phyloP scores from a whole-genome alignment of 23 red algal genomes.

The Agarophyton chilense region DNA sequence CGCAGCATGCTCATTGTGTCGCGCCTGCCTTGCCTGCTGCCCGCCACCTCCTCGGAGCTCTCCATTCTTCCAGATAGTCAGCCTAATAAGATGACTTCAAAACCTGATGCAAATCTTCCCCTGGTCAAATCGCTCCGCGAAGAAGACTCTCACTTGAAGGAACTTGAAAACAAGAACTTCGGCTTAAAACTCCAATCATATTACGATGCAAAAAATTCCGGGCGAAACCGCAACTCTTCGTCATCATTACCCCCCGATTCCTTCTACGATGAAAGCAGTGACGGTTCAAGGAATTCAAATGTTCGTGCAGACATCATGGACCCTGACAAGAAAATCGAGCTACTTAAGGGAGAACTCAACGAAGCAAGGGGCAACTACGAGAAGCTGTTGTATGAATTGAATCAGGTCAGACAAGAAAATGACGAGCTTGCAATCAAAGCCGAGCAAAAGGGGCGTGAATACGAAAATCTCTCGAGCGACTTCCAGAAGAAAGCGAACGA shows the following conservation, averaged over 20 bases:
- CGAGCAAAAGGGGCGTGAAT: slow-evolving; percentile 6
- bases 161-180: slow-evolving; percentile 19
- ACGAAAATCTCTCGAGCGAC: neutral
- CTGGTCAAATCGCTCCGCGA: neutral
- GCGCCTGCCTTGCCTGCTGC: slow-evolving; percentile 1
- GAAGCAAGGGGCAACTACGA: slow-evolving; percentile 11
- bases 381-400: neutral
- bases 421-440: slow-evolving; percentile 5
- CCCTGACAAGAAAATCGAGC: slow-evolving; percentile 1
- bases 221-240: neutral
- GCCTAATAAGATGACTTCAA: neutral
- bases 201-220: neutral
- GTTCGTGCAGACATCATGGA: neutral
- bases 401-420: slow-evolving; percentile 7
- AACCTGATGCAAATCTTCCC: neutral
- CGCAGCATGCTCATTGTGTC: slow-evolving; percentile 2
- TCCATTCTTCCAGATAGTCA: neutral
- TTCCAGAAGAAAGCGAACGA: slow-evolving; percentile 12
- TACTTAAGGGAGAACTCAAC: neutral
- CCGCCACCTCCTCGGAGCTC: neutral
- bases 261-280: neutral
- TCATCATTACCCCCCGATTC: neutral
- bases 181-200: neutral
- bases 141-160: neutral
- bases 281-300: neutral